Conservation (phyloP, 1,284 basidiomycete genomes). For the Agroathelia rolfsii region DNA sequence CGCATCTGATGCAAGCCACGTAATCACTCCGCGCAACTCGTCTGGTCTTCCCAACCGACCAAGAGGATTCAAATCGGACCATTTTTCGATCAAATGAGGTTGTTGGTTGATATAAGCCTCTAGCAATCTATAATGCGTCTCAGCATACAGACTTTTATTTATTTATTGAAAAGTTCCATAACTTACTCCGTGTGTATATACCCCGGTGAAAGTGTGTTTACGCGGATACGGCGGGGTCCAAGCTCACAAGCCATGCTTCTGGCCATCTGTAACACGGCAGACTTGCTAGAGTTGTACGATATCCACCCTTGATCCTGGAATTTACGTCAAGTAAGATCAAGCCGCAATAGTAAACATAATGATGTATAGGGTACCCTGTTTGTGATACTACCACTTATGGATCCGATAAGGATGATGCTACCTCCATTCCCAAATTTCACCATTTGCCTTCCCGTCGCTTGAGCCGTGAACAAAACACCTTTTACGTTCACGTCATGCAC, state of each 20-base stretch:
- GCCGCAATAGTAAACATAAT: background rate
- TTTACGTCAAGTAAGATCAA: background rate
- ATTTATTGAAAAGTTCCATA: background rate
- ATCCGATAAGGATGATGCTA: constrained; percentile 36
- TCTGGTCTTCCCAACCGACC: constrained; percentile 26
- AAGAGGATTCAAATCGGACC: constrained; percentile 26
- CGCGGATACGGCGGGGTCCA: constrained; percentile 27
- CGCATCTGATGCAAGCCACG: constrained; percentile 27
- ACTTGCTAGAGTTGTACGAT: constrained; percentile 32
- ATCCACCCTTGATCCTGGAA: constrained; percentile 18
- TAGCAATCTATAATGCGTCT: constrained; percentile 20
- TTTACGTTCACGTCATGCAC: constrained; percentile 29
- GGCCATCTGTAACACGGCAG: constrained; percentile 32
- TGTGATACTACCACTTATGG: constrained; percentile 29
- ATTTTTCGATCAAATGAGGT: constrained; percentile 23
- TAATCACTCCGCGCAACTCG: constrained; percentile 28
- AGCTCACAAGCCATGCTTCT: constrained; percentile 34
- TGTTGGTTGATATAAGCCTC: constrained; percentile 24
- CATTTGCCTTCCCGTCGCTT: constrained; percentile 29
- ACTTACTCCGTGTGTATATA: constrained; percentile 19
- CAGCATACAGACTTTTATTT: background rate
- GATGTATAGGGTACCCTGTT: constrained; percentile 5
- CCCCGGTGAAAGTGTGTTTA: constrained; percentile 20
- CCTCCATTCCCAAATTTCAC: constrained; percentile 23
- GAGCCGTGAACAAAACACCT: constrained; percentile 29